Evolutionary conservation across 352 stramenopile genomes (phyloP), one percentile per base, ranked within the genome.

Genomic region (Globisporangium nagaii): DNA sequence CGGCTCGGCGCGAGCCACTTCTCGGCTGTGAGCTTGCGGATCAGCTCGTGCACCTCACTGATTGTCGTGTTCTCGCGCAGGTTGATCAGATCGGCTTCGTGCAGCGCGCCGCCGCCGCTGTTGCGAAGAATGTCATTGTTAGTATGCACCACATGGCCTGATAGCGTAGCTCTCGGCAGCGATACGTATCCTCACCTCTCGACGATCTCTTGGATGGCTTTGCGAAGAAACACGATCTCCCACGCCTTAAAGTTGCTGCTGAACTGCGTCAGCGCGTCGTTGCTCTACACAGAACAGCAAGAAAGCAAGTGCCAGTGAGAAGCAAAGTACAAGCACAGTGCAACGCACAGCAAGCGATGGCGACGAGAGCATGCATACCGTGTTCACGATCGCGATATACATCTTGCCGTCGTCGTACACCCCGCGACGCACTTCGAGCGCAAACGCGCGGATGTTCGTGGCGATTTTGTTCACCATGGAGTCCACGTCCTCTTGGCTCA

Each of bases 321-420:
- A 24, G 30, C 39, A 32, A 39, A 17, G 12, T 30, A 36, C 22
- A 22, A 11, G 11, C 0, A 39, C 15, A 44, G 17, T 8, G 2
- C 17, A 32, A n/a, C 15, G 8, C 13, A 27, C n/a, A n/a, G n/a
- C n/a, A n/a, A n/a, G n/a, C n/a, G n/a, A n/a, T n/a, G n/a, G n/a
- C n/a, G n/a, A n/a, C n/a, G n/a, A n/a, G n/a, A n/a, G n/a, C n/a
- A n/a, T 22, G 12, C 60, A 28, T 53, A 90, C 82, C 43, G 80
- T 91, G 57, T 93, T 93, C 41, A 90, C 81, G 24, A 93, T 58
- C 25, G 71, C 75, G 56, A 90, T 30, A 56, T 93, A 91, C 70
- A 90, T 81, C 51, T 89, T 86, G 39, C 83, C 83, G 53, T 93
- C 75, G 65, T 93, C 83, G 56, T 86, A 90, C 58, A 93, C 81